These are phyloP conservation scores for Xylaria grammica DNA, from an alignment of 495 filamentous ascomycete genomes.

Conservation along the genomic window DNA sequence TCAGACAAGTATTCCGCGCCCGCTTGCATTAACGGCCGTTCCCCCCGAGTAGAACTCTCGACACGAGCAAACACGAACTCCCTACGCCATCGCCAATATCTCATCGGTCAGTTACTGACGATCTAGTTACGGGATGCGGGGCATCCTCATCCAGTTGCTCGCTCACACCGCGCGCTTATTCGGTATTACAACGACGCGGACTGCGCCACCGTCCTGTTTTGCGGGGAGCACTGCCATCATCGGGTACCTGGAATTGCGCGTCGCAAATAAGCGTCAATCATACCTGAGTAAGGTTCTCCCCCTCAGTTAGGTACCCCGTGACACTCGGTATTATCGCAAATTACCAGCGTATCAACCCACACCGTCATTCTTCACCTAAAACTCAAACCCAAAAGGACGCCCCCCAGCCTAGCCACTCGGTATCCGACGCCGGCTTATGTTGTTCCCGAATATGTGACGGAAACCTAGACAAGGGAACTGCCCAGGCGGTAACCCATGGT, in stretches of 20 bases:
- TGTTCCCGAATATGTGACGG: slow-evolving; percentile 6
- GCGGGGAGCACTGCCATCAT: slow-evolving; percentile 21
- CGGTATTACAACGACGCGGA: slow-evolving; percentile 10
- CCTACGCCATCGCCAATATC: neutral
- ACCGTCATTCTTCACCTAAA: slow-evolving; percentile 3
- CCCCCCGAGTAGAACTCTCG: neutral
- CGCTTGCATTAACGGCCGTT: no score
- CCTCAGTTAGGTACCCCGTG: no score
- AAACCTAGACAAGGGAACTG: no score
- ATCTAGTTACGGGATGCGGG: neutral
- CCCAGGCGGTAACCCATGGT: no score
- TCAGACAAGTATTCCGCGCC: neutral
- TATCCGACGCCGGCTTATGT: neutral
- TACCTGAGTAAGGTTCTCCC: neutral
- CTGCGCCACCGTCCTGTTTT: slow-evolving; percentile 16
- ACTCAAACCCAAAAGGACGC: neutral
- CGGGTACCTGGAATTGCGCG: slow-evolving; percentile 18
- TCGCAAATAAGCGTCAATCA: slow-evolving; percentile 12
- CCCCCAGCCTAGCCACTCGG: no score
- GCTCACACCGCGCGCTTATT: slow-evolving; percentile 18
- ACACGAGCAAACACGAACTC: slow-evolving; percentile 2
- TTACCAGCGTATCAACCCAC: slow-evolving; percentile 2
- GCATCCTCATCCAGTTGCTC: slow-evolving; percentile 7
- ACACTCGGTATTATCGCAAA: slow-evolving; percentile 17
- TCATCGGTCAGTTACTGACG: neutral